Evolutionary conservation across 1,284 basidiomycete genomes (phyloP), one percentile per base, ranked within the genome.

Genomic region (Mycosarcoma mackinlayi): DNA sequence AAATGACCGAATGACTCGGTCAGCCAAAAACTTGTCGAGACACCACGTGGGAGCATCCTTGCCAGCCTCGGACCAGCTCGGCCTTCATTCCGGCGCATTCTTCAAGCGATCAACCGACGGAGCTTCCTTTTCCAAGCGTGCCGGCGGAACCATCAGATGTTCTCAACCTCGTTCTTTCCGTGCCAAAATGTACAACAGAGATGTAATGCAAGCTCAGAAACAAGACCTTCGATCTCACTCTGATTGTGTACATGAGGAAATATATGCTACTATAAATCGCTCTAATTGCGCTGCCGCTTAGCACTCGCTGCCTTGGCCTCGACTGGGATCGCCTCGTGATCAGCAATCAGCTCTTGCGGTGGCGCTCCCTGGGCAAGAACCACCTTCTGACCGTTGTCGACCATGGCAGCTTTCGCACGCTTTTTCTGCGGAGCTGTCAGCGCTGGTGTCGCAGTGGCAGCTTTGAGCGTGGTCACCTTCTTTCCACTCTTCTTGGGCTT

Each of bases 361-460:
- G 68, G 68, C 8, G 68, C 68, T 9, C 68, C 68, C 38, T 71
- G 68, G 14, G 50, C 54, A 6, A 71, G 58, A 13, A 71, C 63
- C 5, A 62, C 68, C 6, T 40, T 18, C 37, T 61, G 58, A 24
- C 63, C 68, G 27, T 71, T 52, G 23, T 66, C 68, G 24, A 62
- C 42, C 56, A 71, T 54, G 6, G 57, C 45, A 5, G 63, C 51
- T 25, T 62, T 58, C 13, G 52, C 61, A 25, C 59, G 54, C 53
- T 55, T 65, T 28, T 45, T 56, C 31, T 56, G 50, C 33, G 39
- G 48, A 14, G 55, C 47, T 13, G 18, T 65, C 41, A 56, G 30
- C 19, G n/a, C 30, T 19, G 46, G 33, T n/a, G 48, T 21, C 8
- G 2, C 40, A 16, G 37, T 44, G 3, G 31, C 39, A 18, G 21